Percentiles rank a stretch among this genome's conserved stretches.
Conservation (phyloP, 768 basidiomycete genomes). For the Boletus huronensis region DNA sequence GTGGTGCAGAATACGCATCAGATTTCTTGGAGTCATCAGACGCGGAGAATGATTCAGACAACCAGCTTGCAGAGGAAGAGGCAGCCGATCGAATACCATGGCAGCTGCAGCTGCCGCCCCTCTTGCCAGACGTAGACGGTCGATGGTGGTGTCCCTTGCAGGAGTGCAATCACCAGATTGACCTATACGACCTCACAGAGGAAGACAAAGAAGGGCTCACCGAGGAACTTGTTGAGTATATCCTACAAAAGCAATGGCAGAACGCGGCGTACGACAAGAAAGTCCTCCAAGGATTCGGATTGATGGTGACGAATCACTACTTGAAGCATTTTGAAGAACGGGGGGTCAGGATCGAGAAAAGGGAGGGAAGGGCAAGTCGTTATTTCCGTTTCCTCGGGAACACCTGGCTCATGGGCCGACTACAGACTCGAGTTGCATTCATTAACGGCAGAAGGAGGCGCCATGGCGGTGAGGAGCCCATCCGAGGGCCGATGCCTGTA, state of each 20-base stretch:
- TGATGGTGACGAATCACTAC: constrained; percentile 29
- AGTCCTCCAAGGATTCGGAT: constrained; percentile 22
- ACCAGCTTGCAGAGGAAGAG: constrained; percentile 13
- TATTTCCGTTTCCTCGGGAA: neutral
- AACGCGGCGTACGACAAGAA: constrained; percentile 31
- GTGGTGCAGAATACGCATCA: constrained; percentile 42
- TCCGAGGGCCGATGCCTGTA: constrained; percentile 23
- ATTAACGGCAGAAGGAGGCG: constrained; percentile 5
- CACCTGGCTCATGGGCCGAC: neutral
- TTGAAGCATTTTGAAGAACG: constrained; percentile 17
- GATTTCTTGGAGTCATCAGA: constrained; percentile 58
- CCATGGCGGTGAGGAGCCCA: neutral
- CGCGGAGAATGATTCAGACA: constrained; percentile 37
- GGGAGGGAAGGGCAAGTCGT: constrained; percentile 18
- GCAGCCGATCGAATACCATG: constrained; percentile 35
- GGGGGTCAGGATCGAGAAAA: constrained; percentile 16
- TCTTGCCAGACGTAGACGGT: constrained; percentile 41
- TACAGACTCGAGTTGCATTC: constrained; percentile 13
- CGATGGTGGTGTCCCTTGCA: constrained; percentile 51
- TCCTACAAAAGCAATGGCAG: constrained; percentile 36
- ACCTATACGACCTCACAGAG: constrained; percentile 42
- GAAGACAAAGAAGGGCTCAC: constrained; percentile 31
- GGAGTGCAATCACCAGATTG: constrained; percentile 43
- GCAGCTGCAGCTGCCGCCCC: constrained; percentile 36
- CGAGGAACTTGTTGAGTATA: constrained; percentile 13